Evolutionary conservation across 768 basidiomycete species (phyloP), one percentile per base, ranked within the genome.

Genomic region (Daedalea quercina): DNA sequence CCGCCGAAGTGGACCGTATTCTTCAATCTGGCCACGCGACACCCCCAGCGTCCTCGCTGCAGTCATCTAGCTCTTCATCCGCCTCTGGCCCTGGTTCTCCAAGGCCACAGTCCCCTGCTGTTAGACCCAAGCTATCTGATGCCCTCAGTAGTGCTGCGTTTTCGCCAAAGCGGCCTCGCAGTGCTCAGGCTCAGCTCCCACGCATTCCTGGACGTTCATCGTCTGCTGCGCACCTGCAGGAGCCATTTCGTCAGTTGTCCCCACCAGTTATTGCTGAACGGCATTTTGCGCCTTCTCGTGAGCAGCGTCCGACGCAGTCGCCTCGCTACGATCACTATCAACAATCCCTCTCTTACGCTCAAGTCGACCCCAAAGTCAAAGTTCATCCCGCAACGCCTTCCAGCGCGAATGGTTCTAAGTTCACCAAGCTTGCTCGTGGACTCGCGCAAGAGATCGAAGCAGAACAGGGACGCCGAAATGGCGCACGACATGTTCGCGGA

Each of bases 91-190:
- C 72, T 15, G 73, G 73, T n/a, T 70, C 65, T 28, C 69, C 72
- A 17, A 70, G 64, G 20, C 71, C 73, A 13, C 66, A 70, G 3
- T 63, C 64, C 22, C 59, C 78, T n/a, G 52, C 53, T 31, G 50
- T 56, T 6, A 78, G 83, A 44, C 84, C 84, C 3, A 84, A 78
- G 61, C 72, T 92, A 26, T 74, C 85, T 1, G 88, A 90, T 60
- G 81, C 86, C 3, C 73, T 92, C 9, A 79, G 80, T 31, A 79
- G 80, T 41, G 78, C 85, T 35, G 78, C 80, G 0, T 87, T 90
- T 67, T 89, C 87, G 13, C 88, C 88, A 1, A 82, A 85, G 62
- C 78, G 89, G 13, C 88, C 86, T 1, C 80, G 85, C 9, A 79
- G 69, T 52, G 68, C 75, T 3, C 70, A 67, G 26, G 31, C 47